phyloP scores from a whole-genome alignment of 2,329 filamentous ascomycete genomes.

The Ramularia collo-cygni region DNA sequence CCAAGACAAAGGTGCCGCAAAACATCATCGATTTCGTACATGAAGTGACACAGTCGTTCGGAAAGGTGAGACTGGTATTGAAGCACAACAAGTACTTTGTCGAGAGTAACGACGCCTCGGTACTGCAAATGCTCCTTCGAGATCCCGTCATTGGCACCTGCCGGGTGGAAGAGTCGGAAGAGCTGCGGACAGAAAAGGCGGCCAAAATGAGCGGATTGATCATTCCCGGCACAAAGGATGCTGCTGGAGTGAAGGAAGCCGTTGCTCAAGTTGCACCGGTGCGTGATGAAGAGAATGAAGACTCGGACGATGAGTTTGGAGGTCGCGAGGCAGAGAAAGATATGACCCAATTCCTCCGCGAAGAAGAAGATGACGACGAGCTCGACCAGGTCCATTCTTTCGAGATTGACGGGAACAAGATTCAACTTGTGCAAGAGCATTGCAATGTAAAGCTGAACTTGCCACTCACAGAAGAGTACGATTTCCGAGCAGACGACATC shows the following conservation, averaged over 20 bases:
- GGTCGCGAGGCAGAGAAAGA: conserved; percentile 41
- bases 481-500: conserved; percentile 83
- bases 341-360: conserved; percentile 61
- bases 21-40: conserved; percentile 73
- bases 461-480: conserved; percentile 92
- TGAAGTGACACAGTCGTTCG: conserved; percentile 80
- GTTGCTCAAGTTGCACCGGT: conserved; percentile 41
- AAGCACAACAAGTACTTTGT: conserved; percentile 94
- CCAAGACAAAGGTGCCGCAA: conserved; percentile 81
- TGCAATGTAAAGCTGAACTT: conserved; percentile 74
- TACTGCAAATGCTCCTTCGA: conserved; percentile 78
- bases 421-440: conserved; percentile 81
- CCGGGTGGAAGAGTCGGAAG: conserved; percentile 65
- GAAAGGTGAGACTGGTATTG: conserved; percentile 89
- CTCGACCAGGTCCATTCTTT: conserved; percentile 87
- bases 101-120: conserved; percentile 80
- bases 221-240: conserved; percentile 91
- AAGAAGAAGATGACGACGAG: conserved; percentile 77
- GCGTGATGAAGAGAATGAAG: conserved; percentile 45
- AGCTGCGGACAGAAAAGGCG: conserved; percentile 71
- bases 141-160: conserved; percentile 76
- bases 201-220: conserved; percentile 82
- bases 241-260: conserved; percentile 77
- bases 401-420: conserved; percentile 73
- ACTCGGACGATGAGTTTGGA: conserved; percentile 51